Evolutionary conservation across 2,329 filamentous ascomycete species (phyloP).

Genomic region (Fusarium haematococcum): DNA sequence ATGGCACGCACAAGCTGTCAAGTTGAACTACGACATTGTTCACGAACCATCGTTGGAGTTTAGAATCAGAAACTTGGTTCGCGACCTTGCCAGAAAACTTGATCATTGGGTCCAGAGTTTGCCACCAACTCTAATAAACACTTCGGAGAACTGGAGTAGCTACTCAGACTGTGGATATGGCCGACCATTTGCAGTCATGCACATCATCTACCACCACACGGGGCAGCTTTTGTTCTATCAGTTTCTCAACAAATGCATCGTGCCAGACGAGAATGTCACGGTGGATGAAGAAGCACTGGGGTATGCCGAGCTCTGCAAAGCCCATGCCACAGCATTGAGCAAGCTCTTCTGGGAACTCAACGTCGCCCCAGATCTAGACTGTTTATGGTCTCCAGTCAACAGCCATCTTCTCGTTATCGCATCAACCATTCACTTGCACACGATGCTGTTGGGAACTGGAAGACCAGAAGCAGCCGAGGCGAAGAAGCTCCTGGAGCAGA

Average conservation of each 20-base stretch:
- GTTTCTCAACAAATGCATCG: not conserved
- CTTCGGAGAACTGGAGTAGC: not conserved
- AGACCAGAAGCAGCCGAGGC: not conserved
- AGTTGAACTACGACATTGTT: not conserved
- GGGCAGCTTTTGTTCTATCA: not conserved
- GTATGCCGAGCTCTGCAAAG: not conserved
- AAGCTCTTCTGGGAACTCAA: not conserved
- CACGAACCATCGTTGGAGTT: not conserved
- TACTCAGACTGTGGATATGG: not conserved
- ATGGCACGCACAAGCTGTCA: not conserved
- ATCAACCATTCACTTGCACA: constrained; percentile 2
- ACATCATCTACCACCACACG: not conserved
- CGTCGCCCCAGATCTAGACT: not conserved
- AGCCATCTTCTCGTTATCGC: constrained; percentile 8
- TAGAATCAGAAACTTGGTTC: not conserved
- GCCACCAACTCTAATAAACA: not conserved
- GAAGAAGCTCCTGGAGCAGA: not conserved
- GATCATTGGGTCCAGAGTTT: not conserved
- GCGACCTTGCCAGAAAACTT: not conserved
- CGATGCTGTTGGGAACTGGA: not conserved
- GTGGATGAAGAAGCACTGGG: not conserved
- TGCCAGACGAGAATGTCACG: not conserved
- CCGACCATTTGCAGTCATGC: not conserved
- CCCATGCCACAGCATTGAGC: not conserved
- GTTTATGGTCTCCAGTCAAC: constrained; percentile 3